Evolutionary conservation across 768 basidiomycete species (phyloP).

Genomic region (Naganishia randhawae): DNA sequence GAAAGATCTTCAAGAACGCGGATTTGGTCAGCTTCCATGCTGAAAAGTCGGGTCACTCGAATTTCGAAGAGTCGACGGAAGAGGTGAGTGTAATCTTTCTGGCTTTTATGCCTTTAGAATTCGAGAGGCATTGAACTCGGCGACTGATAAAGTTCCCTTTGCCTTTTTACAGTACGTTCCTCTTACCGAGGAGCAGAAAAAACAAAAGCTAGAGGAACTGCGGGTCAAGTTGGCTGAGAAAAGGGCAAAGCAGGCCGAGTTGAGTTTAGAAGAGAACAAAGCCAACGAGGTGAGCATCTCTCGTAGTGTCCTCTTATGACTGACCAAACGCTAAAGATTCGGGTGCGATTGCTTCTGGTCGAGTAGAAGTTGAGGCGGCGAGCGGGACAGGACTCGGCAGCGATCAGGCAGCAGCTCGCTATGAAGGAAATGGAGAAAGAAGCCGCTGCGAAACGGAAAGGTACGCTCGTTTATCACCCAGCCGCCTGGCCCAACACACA

Average conservation of each 20-base stretch:
- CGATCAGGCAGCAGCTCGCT: conserved; percentile 73
- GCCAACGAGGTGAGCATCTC: conserved; percentile 43
- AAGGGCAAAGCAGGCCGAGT: conserved; percentile 64
- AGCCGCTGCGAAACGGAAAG: conserved; percentile 72
- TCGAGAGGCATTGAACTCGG: conserved; percentile 14
- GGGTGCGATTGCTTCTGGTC: not conserved
- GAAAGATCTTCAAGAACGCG: conserved; percentile 79
- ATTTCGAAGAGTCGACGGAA: conserved; percentile 92
- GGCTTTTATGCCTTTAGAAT: conserved; percentile 5
- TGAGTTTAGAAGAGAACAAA: conserved; percentile 66
- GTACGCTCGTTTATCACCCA: conserved; percentile 58
- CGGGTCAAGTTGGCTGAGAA: conserved; percentile 75
- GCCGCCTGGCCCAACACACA: not conserved
- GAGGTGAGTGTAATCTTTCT: conserved; percentile 58
- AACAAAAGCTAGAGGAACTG: conserved; percentile 72
- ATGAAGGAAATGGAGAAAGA: conserved; percentile 56
- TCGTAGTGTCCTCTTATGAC: not conserved
- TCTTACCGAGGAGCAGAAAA: conserved; percentile 89
- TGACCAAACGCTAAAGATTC: not conserved
- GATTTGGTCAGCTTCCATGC: conserved; percentile 88
- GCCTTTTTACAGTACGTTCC: conserved; percentile 68
- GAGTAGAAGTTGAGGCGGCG: conserved; percentile 22
- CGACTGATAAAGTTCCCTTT: not conserved
- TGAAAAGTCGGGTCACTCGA: conserved; percentile 89
- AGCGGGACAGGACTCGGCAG: conserved; percentile 61